Evolutionary conservation across 2,329 filamentous ascomycete species (phyloP).

Genomic region (Lachnellula subtilissima): DNA sequence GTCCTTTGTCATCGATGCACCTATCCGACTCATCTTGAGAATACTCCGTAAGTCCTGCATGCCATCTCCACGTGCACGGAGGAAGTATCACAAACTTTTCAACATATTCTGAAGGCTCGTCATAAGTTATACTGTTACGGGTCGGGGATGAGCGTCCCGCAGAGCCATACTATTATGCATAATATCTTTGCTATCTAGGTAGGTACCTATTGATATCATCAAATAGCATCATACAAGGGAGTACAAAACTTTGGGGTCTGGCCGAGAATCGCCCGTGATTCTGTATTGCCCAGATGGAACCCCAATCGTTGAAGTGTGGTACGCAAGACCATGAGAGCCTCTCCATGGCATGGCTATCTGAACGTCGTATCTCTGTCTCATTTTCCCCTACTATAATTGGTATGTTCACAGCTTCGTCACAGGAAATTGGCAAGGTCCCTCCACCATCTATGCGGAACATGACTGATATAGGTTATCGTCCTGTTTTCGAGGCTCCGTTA

Average conservation of each 20-base stretch:
- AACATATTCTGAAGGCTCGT: slow-evolving; percentile 5
- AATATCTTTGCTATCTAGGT: neutral
- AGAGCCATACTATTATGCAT: slow-evolving; percentile 9
- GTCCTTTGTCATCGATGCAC: slow-evolving; percentile 14
- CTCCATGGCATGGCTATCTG: neutral
- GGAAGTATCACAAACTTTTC: neutral
- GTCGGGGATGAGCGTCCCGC: slow-evolving; percentile 16
- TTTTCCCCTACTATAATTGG: neutral
- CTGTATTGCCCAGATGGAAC: neutral
- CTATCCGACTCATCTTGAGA: slow-evolving; percentile 10
- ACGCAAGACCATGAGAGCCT: neutral
- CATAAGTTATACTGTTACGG: slow-evolving; percentile 1
- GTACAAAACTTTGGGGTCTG: neutral
- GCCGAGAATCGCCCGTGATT: slow-evolving; percentile 5
- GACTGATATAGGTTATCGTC: neutral
- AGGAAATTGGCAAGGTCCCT: neutral
- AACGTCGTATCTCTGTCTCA: neutral
- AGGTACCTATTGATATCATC: neutral
- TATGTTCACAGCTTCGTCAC: neutral
- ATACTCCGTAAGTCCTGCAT: slow-evolving; percentile 14
- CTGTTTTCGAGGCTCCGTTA: neutral
- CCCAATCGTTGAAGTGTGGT: neutral
- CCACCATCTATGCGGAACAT: no score
- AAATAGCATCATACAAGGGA: neutral
- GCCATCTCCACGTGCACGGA: slow-evolving; percentile 16